Base-by-base conservation (phyloP, 805 yeast species). In the Candida caryicola region DNA sequence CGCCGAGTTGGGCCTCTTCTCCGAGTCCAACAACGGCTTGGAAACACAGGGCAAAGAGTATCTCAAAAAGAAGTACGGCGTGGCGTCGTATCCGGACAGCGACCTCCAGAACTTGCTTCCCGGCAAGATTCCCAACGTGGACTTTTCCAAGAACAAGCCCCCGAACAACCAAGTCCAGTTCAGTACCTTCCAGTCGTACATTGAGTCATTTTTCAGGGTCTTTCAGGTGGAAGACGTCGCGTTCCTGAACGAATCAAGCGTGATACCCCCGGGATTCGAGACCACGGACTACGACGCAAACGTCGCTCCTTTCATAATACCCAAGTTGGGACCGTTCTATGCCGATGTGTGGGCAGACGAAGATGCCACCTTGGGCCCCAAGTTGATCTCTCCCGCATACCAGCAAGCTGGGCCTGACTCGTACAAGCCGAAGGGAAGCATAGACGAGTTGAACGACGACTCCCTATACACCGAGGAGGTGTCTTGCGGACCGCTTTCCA, bases 401-500 rank as follows among this genome's bases (percentile, higher is more conserved):
- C 63, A 57, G 30, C 74, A 75, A 27, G 57, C 72, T 14, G 61
- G 69, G 23, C 42, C 60, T 23, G 75, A 74, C 35, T 62, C 75
- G 17, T 57, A 59, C 54, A 64, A 55, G 23, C 81, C 95, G 0
- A 81, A 74, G 44, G 85, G 83, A 4, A 69, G 82, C 1, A 66
- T 81, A 1, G 79, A 74, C 16, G 72, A 69, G 18, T 50, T 85
- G 31, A 67, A 62, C 18, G 95, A 85, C 51, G 81, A 76, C 4
- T 59, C 64, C 1, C 59, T 90, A 39, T 91, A 85, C 46, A 73
- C 82, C 0, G 91, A 85, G 41, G 79, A 76, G 16, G 69, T 91
- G 1, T 82, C 95, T 1, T 83, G 95, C 57, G 99, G 99, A 1
- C 98, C 99, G 1, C 69, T 91, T 25, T 82, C 95, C 0, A 81